Evolutionary conservation across 2,329 filamentous ascomycete species (phyloP), one percentile per base, ranked within the genome.

Genomic region (Alternaria ventricosa): DNA sequence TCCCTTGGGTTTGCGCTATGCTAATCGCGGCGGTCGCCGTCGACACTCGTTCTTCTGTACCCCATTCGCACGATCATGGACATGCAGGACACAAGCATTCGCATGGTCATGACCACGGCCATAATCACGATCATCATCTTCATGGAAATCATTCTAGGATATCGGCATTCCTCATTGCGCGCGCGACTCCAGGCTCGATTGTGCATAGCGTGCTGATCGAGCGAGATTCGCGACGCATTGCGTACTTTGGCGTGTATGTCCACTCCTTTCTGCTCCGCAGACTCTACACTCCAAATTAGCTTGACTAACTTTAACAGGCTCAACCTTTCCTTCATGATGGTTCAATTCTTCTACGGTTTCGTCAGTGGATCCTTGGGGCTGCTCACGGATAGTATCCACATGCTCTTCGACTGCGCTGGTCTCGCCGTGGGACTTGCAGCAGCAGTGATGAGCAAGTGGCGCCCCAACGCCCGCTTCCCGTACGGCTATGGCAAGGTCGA

Each of bases 401-500:
- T 99, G 96, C 95, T 99, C 75, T 98, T 99, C 73, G 96, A 99
- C 81, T 99, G 96, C 71, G 89, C 97, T 36, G 96, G 95, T 20
- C 86, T 99, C 27, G 88, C 92, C 2, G 94, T 99, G 36, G 96
- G 96, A 11, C 85, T 99, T 10, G 91, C 95, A 71, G 96, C 96
- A 27, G 91, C 95, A 2, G 94, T 99, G 6, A 93, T 97, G 84
- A 96, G 93, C 81, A 98, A 98, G 81, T 97, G 96, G 94, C 94
- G 94, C 1, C 92, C 94, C 1, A 97, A 91, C 77, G 86, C 92
- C 63, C 87, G 90, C 20, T 98, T 97, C 72, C 96, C 96, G 0
- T 98, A 97, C 75, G 96, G 96, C 0, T 96, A 97, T 78, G 94
- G 95, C 62, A 99, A 98, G 81, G 93, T 99, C 61, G 96, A 99